Base-by-base conservation (phyloP, 2,329 filamentous ascomycete species). In the Trichoderma aggressivum region DNA sequence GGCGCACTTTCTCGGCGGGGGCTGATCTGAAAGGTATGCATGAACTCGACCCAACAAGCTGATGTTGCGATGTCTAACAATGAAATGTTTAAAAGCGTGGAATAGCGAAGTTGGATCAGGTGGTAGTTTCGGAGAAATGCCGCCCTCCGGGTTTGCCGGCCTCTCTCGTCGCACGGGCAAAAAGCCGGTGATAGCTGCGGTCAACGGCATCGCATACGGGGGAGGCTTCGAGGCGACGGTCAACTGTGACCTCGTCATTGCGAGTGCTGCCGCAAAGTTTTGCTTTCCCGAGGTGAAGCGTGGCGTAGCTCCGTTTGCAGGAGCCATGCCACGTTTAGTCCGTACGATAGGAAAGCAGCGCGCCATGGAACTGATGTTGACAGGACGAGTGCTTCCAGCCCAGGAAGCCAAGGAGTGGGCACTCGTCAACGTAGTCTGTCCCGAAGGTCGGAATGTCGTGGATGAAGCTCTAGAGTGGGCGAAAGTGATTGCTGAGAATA, bases 161-260 rank as follows among this genome's bases (percentile, higher is more conserved):
- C 76, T 91, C 16, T 87, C 85, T 53, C 81, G 86, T 53, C 81
- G 89, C 14, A 78, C 79, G 14, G 89, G 89, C 0, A 89, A 88
- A 81, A 89, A 89, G 78, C 87, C 87, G 1, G 82, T 89, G 59
- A 87, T 89, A 76, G 87, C 86, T 10, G 87, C 87, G 2, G 86
- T 89, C 3, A 89, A 89, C 78, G 87, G 87, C 0, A 83, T 85
- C 72, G 86, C 86, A 1, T 79, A 88, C 60, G 87, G 87, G 0
- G 87, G 87, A 5, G 87, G 87, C 0, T 88, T 88, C 73, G 87
- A 89, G 78, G 86, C 87, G 74, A 82, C 84, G 10, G 78, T 87
- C 68, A 86, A 86, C 63, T 88, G 85, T 72, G 86, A 88, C 73
- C 80, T 89, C 76, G 84, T 88, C 5, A 80, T 88, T 10, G 86